Base-by-base conservation (phyloP, 352 stramenopile species). In the Phytopythium montanum region DNA sequence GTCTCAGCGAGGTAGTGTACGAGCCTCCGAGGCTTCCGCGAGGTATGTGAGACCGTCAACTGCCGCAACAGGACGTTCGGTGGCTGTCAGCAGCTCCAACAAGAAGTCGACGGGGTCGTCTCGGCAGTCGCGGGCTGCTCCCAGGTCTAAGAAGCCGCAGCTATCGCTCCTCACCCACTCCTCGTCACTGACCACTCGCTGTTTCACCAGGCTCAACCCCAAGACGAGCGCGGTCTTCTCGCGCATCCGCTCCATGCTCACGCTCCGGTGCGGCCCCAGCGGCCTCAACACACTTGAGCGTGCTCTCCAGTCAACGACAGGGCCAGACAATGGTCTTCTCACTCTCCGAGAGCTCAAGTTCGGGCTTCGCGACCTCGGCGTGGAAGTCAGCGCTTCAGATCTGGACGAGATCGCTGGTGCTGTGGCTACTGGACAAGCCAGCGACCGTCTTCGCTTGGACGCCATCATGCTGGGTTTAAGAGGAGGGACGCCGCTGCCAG, bases 261-360 rank as follows among this genome's bases (percentile, higher is more conserved):
- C 75, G 0, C 61, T 68, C 16, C 63, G 68, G 4, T 76, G 66
- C 23, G 71, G 73, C 3, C 54, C 75, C 25, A 55, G 34, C 13
- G 79, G 80, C 10, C 69, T 94, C 21, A 88, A 91, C 56, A 62
- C 66, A 3, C 41, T 94, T 1, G 54, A 59, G 25, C 66, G 70
- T 0, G 63, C 78, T 25, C 60, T 88, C 19, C 70, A 61, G 5
- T 54, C 78, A n/a, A 66, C 88, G 52, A 73, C 79, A 12, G 72
- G 77, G 9, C 69, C 75, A 5, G 76, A 85, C 12, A n/a, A n/a
- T n/a, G 66, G 66, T 5, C 33, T 38, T 5, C 62, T 94, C 41
- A 77, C 62, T 9, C 41, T 64, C 2, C 72, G 86, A 26, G 81
- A 93, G 49, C 56, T 94, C 14, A 85, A 80, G 55, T 78, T 86